Base-by-base conservation (phyloP, 768 basidiomycete genomes). In the Tephrocybe sp. region DNA sequence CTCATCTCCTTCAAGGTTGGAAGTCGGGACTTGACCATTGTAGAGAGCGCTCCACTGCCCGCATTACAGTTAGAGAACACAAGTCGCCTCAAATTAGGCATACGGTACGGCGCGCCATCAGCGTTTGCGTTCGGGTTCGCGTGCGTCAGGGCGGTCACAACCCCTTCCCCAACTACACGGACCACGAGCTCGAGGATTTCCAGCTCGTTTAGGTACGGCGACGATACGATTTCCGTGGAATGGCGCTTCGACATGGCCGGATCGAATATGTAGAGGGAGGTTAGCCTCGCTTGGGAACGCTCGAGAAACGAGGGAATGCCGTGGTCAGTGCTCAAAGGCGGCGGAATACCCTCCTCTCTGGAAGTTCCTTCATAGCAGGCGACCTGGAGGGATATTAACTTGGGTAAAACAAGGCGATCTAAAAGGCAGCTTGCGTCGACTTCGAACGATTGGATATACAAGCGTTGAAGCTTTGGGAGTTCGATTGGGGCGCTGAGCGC, bases 361-460 rank as follows among this genome's bases (percentile, higher is more conserved):
- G 47, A n/a, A 46, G n/a, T n/a, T n/a, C n/a, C n/a, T n/a, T n/a
- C n/a, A n/a, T n/a, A n/a, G n/a, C n/a, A n/a, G n/a, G n/a, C 5
- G 13, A 53, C 33, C 13, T 49, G 26, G 1, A 53, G 40, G 5
- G 51, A 45, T 2, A 8, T n/a, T 3, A 56, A 44, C 6, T n/a
- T 36, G 1, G 39, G 55, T n/a, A 50, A 43, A 10, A 2, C 35
- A 3, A 56, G 23, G 22, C 33, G 45, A 33, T 43, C 16, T 7
- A 53, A 45, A 2, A 53, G 31, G 8, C 50, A 43, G 6, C 19
- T 38, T 9, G 48, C 34, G 5, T 51, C 52, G 16, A 35, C 31
- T 22, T 6, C 20, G 45, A 50, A 41, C 20, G 49, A 44, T 41
- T 57, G 44, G 10, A 57, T 23, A 33, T 44, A 49, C 22, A 57